These are phyloP conservation scores for Erodium moschatum DNA, from an alignment of 441 rosid genomes.

Conservation along the genomic window DNA sequence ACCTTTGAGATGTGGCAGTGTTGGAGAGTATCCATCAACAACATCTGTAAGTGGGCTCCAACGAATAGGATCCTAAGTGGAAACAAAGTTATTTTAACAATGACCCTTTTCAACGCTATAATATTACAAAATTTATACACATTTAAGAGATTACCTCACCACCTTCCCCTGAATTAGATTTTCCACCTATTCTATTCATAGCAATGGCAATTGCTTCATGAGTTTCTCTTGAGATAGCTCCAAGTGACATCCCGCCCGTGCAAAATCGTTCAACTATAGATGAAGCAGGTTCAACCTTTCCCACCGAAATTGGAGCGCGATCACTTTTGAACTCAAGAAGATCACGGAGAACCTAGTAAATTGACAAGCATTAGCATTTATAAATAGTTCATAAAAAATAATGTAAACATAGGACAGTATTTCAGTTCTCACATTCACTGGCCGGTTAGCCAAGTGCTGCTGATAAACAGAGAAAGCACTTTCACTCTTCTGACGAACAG, in stretches of 20 bases:
- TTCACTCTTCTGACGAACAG: slow-evolving; percentile 95
- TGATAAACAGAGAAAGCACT: slow-evolving; percentile 88
- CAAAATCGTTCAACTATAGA: slow-evolving; percentile 89
- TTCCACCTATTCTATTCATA: slow-evolving; percentile 93
- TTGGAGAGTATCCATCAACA: slow-evolving; percentile 93
- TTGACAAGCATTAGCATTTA: slow-evolving; percentile 10
- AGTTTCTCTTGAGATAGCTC: slow-evolving; percentile 99
- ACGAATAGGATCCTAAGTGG: slow-evolving; percentile 79
- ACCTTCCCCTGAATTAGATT: slow-evolving; percentile 98
- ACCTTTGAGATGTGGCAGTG: slow-evolving; percentile 96
- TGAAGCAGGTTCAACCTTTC: slow-evolving; percentile 87
- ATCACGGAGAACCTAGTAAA: slow-evolving; percentile 80
- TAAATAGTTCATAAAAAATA: neutral
- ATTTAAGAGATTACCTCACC: slow-evolving; percentile 65
- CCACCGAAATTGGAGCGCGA: slow-evolving; percentile 73
- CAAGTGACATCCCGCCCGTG: slow-evolving; percentile 99
- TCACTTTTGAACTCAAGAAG: slow-evolving; percentile 94
- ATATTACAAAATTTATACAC: neutral
- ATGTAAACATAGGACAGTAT: slow-evolving; percentile 4
- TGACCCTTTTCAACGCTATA: slow-evolving; percentile 9
- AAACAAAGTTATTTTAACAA: slow-evolving; percentile 14
- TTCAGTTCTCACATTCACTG: slow-evolving; percentile 64
- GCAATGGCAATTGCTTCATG: slow-evolving; percentile 99
- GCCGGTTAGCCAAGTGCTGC: slow-evolving; percentile 92
- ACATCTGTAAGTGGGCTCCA: slow-evolving; percentile 92